Percentiles rank a stretch among this genome's conserved stretches.
Conservation (phyloP, 1,284 basidiomycete genomes). For the Cystobasidium sp. region DNA sequence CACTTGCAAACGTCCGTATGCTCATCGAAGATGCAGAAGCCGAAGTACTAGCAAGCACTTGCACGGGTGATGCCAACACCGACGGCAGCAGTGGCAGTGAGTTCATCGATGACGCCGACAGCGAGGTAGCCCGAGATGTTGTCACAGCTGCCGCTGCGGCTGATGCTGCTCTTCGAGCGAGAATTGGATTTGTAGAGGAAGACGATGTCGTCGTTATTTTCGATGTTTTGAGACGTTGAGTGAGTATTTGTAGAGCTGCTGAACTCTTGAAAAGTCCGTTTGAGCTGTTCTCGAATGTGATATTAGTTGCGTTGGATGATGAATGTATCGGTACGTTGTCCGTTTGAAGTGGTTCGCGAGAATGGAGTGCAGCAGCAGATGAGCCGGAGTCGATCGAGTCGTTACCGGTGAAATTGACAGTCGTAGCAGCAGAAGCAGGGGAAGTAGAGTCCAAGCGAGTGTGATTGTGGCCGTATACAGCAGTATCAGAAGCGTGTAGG, state of each 20-base stretch:
- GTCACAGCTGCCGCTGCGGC: neutral
- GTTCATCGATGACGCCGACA: too few relatives aligned
- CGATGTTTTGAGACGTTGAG: conserved; percentile 2
- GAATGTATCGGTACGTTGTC: too few relatives aligned
- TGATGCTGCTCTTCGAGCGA: conserved; percentile 18
- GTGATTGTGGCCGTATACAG: neutral
- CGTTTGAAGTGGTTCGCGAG: neutral
- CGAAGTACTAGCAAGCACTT: too few relatives aligned
- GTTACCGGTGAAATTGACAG: too few relatives aligned
- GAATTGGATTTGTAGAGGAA: conserved; percentile 1
- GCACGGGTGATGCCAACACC: too few relatives aligned
- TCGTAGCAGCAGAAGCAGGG: neutral
- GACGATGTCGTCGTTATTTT: conserved; percentile 7
- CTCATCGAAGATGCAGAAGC: too few relatives aligned
- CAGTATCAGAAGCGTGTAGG: neutral
- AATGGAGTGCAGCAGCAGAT: neutral
- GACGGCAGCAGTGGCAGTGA: too few relatives aligned
- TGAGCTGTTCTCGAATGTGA: conserved; percentile 32
- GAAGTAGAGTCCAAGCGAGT: neutral
- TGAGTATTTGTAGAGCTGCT: conserved; percentile 34
- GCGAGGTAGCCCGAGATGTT: too few relatives aligned
- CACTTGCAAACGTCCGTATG: too few relatives aligned
- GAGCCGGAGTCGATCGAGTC: neutral
- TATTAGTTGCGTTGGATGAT: neutral
- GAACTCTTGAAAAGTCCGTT: conserved; percentile 42